Evolutionary conservation across 2,329 filamentous ascomycete genomes (phyloP), one percentile per base, ranked within the genome.

Genomic region (Xylaria sp.): DNA sequence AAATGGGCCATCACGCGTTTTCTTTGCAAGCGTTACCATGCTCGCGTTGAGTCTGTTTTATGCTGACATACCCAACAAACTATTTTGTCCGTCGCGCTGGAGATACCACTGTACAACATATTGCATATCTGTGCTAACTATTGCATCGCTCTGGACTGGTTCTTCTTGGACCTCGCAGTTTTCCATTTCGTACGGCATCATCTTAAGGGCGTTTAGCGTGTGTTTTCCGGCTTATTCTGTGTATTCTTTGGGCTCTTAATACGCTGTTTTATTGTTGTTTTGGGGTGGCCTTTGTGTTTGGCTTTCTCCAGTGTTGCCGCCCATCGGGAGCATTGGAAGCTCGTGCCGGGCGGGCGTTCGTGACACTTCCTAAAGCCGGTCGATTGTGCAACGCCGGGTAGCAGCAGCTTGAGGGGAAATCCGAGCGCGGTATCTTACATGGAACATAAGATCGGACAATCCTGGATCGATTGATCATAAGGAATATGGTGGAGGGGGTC

Each of bases 51-150:
- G 67, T 57, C 61, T 73, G 67, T 71, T 73, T 71, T 73, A 44
- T 33, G 71, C 71, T 72, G 71, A 73, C 74, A 76, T 77, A 76
- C 73, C 74, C 71, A 71, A 71, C 59, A 70, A 74, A 70, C 69
- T 74, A 65, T 67, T 59, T 74, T 76, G 72, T 72, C 67, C 68
- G 67, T 73, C 68, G 71, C 72, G 72, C 68, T 72, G 71, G 72
- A 76, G 75, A 78, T 78, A 78, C 76, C 76, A 77, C 67, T 78
- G 75, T 78, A 77, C 73, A 76, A 78, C 73, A 76, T 66, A 60
- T 33, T 67, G 63, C 61, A 72, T 71, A 68, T 59, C 28, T 66
- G 48, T 66, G 42, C 65, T 68, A 20, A 68, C 51, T 64, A 58
- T 68, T 69, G 67, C 71, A 69, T 72, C 49, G 63, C 60, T 58